These are phyloP conservation scores for Tricholoma matsutake DNA, from an alignment of 768 basidiomycete species.

Conservation along the genomic window DNA sequence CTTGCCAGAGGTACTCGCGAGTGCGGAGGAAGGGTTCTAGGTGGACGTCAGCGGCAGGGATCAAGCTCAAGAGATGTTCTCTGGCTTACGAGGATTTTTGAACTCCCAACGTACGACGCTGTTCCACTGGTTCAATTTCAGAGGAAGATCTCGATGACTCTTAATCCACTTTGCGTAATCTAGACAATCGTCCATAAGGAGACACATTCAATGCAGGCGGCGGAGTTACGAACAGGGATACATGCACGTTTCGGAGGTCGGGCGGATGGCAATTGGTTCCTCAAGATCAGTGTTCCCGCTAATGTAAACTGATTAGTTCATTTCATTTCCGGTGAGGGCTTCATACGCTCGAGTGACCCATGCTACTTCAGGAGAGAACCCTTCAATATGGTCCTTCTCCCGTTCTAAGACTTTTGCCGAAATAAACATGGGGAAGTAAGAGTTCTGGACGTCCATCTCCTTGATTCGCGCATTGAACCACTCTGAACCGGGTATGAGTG, in stretches of 20 bases:
- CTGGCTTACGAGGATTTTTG: constrained; percentile 86
- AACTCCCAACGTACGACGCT: constrained; percentile 99
- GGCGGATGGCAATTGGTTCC: constrained; percentile 96
- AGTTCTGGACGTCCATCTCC: constrained; percentile 92
- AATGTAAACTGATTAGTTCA: neutral
- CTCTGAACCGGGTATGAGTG: constrained; percentile 36
- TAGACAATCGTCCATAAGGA: constrained; percentile 24
- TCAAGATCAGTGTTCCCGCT: constrained; percentile 86
- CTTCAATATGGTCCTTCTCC: constrained; percentile 98
- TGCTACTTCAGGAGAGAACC: constrained; percentile 99
- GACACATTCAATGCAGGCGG: neutral
- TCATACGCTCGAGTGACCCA: constrained; percentile 87
- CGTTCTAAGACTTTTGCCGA: constrained; percentile 88
- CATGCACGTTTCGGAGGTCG: constrained; percentile 99
- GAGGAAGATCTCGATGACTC: constrained; percentile 92
- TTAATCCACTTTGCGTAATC: constrained; percentile 99
- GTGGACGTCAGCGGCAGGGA: neutral
- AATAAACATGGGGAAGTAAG: constrained; percentile 99
- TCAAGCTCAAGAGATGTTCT: neutral
- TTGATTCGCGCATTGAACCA: constrained; percentile 96
- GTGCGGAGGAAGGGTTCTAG: constrained; percentile 97
- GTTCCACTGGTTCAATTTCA: constrained; percentile 99
- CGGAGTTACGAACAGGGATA: constrained; percentile 76
- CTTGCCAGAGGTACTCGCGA: constrained; percentile 99
- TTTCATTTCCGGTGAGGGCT: neutral